A percentile compares a stretch with the other conserved stretches of the same genome.
phyloP scores from a whole-genome alignment of 139 green algal genomes.

The Chlorella sp. region DNA sequence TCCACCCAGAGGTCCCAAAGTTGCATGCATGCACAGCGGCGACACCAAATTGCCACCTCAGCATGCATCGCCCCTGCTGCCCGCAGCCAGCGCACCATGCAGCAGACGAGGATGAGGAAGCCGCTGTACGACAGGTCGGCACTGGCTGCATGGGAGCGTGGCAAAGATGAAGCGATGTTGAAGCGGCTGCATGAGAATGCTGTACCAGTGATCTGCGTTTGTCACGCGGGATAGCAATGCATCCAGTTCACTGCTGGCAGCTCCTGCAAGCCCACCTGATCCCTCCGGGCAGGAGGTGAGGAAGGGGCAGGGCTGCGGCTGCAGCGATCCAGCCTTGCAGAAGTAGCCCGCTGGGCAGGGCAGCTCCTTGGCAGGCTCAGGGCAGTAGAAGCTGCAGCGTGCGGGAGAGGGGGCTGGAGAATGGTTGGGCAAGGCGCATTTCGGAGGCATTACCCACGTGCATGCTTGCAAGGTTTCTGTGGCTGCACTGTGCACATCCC shows the following conservation, averaged over 20 bases:
- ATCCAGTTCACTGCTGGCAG: too few species aligned
- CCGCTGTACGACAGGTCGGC: slow-evolving; percentile 38
- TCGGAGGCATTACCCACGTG: too few species aligned
- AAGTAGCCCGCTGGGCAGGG: slow-evolving; percentile 52
- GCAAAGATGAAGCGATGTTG: too few species aligned
- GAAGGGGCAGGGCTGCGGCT: slow-evolving; percentile 48
- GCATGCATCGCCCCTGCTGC: too few species aligned
- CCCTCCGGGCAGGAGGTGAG: slow-evolving; percentile 52
- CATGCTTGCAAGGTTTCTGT: too few species aligned
- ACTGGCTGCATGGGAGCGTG: not conserved
- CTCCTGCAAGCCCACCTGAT: slow-evolving; percentile 6
- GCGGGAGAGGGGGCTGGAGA: not conserved
- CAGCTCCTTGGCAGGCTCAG: slow-evolving; percentile 17
- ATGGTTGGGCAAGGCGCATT: too few species aligned
- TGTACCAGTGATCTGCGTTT: too few species aligned
- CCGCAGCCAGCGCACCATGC: not conserved
- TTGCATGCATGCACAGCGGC: too few species aligned
- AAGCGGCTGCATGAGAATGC: too few species aligned
- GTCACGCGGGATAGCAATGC: too few species aligned
- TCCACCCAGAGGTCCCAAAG: too few species aligned
- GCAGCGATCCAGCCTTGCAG: slow-evolving; percentile 46
- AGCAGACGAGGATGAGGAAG: slow-evolving; percentile 40
- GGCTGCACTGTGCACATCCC: not conserved
- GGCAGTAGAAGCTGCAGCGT: slow-evolving; percentile 51
- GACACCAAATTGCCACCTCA: too few species aligned